phyloP scores from a whole-genome alignment of 371 early-diverging fungal genomes.

The Dichotomocladium elegans region DNA sequence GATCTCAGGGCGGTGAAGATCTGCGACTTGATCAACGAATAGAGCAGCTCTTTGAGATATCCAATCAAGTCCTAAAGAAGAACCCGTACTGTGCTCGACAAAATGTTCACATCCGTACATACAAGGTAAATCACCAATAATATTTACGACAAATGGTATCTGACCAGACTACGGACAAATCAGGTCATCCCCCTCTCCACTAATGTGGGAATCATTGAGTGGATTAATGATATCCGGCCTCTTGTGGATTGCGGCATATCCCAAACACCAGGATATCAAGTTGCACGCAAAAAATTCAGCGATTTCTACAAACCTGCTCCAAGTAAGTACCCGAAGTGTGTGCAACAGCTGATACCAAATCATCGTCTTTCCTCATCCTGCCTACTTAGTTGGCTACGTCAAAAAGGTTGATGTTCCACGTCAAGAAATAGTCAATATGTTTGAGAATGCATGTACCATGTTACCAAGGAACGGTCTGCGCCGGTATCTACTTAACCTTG shows the following conservation, averaged over 20 bases:
- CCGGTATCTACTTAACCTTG: constrained; percentile 45
- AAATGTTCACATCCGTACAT: constrained; percentile 46
- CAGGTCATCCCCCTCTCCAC: constrained; percentile 67
- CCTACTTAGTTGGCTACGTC: constrained; percentile 53
- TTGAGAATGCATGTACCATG: constrained; percentile 24
- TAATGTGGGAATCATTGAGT: constrained; percentile 66
- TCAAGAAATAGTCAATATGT: constrained; percentile 37
- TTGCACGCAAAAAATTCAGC: neutral
- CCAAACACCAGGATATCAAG: too few relatives aligned
- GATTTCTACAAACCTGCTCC: neutral
- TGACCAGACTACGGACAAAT: neutral
- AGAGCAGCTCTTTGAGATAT: constrained; percentile 68
- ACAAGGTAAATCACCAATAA: constrained; percentile 40
- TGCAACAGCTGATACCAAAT: too few relatives aligned
- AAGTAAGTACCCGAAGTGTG: neutral
- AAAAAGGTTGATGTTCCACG: constrained; percentile 45
- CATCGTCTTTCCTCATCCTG: neutral
- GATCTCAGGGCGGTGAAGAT: constrained; percentile 73
- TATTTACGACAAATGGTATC: neutral
- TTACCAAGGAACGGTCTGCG: constrained; percentile 38
- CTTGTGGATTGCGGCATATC: constrained; percentile 28
- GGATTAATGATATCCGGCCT: constrained; percentile 50
- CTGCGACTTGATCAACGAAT: constrained; percentile 77
- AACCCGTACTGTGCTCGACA: constrained; percentile 51
- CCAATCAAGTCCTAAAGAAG: constrained; percentile 65